These are phyloP conservation scores for Nigrograna mackinnonii DNA, from an alignment of 2,329 filamentous ascomycete genomes.

Conservation along the genomic window DNA sequence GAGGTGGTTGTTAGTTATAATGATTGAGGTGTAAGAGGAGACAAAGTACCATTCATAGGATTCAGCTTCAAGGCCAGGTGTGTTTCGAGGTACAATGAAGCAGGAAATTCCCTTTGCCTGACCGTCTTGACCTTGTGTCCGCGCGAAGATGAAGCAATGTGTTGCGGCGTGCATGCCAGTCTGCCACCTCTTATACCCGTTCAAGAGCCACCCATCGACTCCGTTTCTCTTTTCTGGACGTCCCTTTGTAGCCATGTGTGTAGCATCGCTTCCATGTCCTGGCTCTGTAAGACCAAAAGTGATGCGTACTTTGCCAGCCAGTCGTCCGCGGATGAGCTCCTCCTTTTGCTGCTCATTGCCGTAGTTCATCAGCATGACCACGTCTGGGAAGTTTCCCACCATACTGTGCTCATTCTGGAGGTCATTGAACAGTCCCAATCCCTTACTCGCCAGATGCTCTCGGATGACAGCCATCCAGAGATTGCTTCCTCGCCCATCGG, in stretches of 20 bases:
- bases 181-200: slow-evolving; percentile 68
- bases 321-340: slow-evolving; percentile 56
- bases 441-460: slow-evolving; percentile 63
- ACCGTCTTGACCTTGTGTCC: slow-evolving; percentile 59
- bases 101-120: slow-evolving; percentile 62
- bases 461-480: slow-evolving; percentile 67
- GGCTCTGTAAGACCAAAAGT: slow-evolving; percentile 68
- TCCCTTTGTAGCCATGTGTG: slow-evolving; percentile 63
- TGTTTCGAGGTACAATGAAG: slow-evolving; percentile 60
- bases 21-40: not conserved
- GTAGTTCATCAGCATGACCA: slow-evolving; percentile 66
- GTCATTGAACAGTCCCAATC: slow-evolving; percentile 65
- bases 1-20: not conserved
- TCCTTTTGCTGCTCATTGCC: slow-evolving; percentile 58
- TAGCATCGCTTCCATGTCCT: slow-evolving; percentile 65
- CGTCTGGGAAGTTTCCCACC: slow-evolving; percentile 65
- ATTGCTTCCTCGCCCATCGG: slow-evolving; percentile 52
- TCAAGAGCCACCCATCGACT: slow-evolving; percentile 55
- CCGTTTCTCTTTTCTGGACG: slow-evolving; percentile 48
- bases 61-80: slow-evolving; percentile 57
- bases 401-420: slow-evolving; percentile 67
- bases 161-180: slow-evolving; percentile 65
- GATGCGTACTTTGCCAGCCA: slow-evolving; percentile 58
- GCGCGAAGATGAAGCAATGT: slow-evolving; percentile 65
- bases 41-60: slow-evolving; percentile 59